Evolutionary conservation across 177 flowering plant species (phyloP).

Genomic region (Vitis hybrid): DNA sequence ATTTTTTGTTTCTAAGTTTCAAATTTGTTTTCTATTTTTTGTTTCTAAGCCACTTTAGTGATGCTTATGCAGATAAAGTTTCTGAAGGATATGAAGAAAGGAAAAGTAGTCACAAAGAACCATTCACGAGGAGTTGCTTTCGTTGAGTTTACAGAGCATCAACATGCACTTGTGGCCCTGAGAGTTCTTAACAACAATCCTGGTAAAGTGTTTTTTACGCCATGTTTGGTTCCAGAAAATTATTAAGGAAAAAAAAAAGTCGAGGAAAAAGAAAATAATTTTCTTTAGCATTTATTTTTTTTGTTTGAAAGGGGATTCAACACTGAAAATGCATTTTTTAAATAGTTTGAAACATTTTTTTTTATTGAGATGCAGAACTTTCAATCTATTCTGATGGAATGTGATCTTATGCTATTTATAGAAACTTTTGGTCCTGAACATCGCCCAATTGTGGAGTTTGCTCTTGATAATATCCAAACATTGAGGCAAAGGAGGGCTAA

Average conservation of each 20-base stretch:
- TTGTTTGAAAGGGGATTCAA: neutral
- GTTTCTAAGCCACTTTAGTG: neutral
- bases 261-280: neutral
- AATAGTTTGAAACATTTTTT: neutral
- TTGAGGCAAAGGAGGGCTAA: constrained; percentile 55
- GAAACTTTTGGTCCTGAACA: constrained; percentile 83
- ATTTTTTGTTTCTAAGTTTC: neutral
- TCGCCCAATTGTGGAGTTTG: constrained; percentile 93
- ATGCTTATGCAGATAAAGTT: constrained; percentile 69
- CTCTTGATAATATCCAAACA: constrained; percentile 70
- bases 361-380: neutral
- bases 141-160: constrained; percentile 88
- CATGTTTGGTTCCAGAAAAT: neutral
- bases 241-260: neutral
- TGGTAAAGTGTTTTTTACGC: constrained; percentile 41
- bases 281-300: neutral
- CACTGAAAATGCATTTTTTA: neutral
- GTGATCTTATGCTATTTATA: constrained; percentile 18
- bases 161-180: constrained; percentile 95
- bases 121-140: constrained; percentile 92
- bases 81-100: constrained; percentile 57
- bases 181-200: constrained; percentile 97
- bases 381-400: constrained; percentile 11
- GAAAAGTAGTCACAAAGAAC: constrained; percentile 37
- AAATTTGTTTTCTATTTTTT: neutral